Conservation (phyloP, 208 protist species). For the Wallacemonas sp. region DNA sequence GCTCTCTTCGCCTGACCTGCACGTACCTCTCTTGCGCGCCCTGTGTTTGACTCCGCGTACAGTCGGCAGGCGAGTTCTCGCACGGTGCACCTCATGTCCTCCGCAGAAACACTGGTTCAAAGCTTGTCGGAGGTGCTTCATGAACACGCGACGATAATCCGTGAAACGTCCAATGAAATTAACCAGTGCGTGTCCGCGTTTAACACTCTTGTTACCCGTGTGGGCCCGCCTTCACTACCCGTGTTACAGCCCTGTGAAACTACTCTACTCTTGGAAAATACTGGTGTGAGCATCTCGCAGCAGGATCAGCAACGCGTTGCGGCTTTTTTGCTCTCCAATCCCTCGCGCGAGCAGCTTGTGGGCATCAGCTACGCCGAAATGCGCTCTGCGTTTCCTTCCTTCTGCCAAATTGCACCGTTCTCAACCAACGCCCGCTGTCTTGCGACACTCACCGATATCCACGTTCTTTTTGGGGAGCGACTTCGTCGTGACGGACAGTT, state of each 20-base stretch:
- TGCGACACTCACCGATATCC: neutral
- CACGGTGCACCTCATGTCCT: too few relatives aligned
- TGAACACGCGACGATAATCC: neutral
- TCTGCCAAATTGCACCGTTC: constrained; percentile 4
- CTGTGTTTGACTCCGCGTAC: too few relatives aligned
- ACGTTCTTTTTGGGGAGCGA: neutral
- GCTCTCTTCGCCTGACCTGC: too few relatives aligned
- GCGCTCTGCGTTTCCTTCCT: neutral
- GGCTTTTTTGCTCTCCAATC: neutral
- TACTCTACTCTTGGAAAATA: too few relatives aligned
- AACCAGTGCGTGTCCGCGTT: neutral
- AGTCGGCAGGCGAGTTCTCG: too few relatives aligned
- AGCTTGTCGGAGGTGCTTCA: neutral
- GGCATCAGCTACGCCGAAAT: neutral
- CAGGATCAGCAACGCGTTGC: neutral
- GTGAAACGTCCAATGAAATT: neutral
- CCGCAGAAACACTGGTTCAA: neutral
- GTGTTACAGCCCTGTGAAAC: too few relatives aligned
- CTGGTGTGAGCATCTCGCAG: too few relatives aligned
- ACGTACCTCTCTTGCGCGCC: too few relatives aligned
- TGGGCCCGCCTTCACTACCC: neutral
- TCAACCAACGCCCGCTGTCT: neutral
- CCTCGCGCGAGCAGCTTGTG: neutral
- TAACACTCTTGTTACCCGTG: neutral
- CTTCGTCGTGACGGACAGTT: neutral